Base-by-base conservation (phyloP, 495 filamentous ascomycete genomes). In the Podospora tetraspora region DNA sequence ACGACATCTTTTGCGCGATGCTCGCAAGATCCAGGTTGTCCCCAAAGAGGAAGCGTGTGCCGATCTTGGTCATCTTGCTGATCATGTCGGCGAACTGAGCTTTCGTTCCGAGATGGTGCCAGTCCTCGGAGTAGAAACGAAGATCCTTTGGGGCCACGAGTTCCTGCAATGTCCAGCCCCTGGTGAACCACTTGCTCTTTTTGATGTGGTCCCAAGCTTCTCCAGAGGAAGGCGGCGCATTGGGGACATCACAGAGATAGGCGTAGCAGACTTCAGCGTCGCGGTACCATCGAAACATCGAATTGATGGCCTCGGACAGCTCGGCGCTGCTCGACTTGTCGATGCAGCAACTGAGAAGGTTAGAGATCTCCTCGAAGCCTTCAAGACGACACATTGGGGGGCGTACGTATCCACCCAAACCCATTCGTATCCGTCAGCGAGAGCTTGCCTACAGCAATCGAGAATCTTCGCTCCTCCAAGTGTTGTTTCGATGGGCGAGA, bases 81-180 rank as follows among this genome's bases (percentile, higher is more conserved):
- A 72, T 37, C 3, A 32, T 11, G 2, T 63, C 23, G 16, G 32
- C 59, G 3, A 72, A 9, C 8, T 37, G 1, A 22, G 27, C 1
- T 10, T 74, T 73, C 1, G 61, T 61, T 16, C 66, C 72, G 10
- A 73, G 56, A 8, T 34, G 57, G 0, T 43, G n/a, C 80, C 80
- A 81, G 24, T 68, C 16, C 7, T n/a, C 13, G 61, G 76, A 67
- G 37, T 71, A 77, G 59, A 82, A 82, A 13, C 70, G 12, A 27
- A 82, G 66, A 0, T 61, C 2, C 21, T 1, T 10, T 0, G 80
- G 78, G 0, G 82, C 80, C 3, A 82, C 64, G 0, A 82, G 69
- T 59, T 83, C 80, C 34, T 83, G 77, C 4, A 84, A 66, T 1
- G 79, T 82, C 79, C 78, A 81, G 3, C 80, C 79, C 10, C 78